Evolutionary conservation across 2,329 filamentous ascomycete genomes (phyloP).

Genomic region (Coniosporium tulheliwenetii): DNA sequence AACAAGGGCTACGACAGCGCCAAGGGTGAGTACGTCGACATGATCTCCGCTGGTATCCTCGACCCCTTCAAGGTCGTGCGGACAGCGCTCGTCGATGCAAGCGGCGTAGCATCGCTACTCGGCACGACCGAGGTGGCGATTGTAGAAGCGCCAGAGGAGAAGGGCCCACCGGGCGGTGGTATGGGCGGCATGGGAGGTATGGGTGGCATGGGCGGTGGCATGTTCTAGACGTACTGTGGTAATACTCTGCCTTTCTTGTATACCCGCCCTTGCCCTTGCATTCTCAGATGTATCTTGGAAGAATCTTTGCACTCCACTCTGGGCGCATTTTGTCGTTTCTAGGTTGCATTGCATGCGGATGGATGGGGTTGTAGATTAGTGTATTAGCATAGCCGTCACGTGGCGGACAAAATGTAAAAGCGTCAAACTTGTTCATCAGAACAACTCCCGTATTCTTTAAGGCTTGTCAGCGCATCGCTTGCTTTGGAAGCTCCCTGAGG

Average conservation of each 20-base stretch:
- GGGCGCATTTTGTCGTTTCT: not conserved
- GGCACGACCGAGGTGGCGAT: slow-evolving; percentile 98
- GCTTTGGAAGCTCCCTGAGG: no score
- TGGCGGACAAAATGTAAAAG: not conserved
- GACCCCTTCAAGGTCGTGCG: slow-evolving; percentile 99
- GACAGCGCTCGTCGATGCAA: slow-evolving; percentile 86
- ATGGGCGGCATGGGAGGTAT: slow-evolving; percentile 44
- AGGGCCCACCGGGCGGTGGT: slow-evolving; percentile 42
- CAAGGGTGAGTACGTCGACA: slow-evolving; percentile 97
- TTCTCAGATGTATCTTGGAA: not conserved
- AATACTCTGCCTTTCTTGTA: slow-evolving; percentile 10
- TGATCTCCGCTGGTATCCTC: slow-evolving; percentile 93
- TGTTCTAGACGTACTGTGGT: slow-evolving; percentile 37
- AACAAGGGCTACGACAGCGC: slow-evolving; percentile 96
- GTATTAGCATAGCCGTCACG: not conserved
- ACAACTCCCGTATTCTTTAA: no score
- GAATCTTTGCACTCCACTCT: not conserved
- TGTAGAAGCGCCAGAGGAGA: slow-evolving; percentile 89
- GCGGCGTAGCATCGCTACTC: slow-evolving; percentile 88
- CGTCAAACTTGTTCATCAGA: no score
- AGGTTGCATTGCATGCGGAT: not conserved
- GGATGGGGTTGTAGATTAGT: not conserved
- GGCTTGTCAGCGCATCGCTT: no score
- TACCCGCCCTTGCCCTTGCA: slow-evolving; percentile 3
- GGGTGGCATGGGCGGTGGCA: slow-evolving; percentile 49